phyloP scores from a whole-genome alignment of 805 yeast genomes.

The Cyberlindnera xylosilytica region DNA sequence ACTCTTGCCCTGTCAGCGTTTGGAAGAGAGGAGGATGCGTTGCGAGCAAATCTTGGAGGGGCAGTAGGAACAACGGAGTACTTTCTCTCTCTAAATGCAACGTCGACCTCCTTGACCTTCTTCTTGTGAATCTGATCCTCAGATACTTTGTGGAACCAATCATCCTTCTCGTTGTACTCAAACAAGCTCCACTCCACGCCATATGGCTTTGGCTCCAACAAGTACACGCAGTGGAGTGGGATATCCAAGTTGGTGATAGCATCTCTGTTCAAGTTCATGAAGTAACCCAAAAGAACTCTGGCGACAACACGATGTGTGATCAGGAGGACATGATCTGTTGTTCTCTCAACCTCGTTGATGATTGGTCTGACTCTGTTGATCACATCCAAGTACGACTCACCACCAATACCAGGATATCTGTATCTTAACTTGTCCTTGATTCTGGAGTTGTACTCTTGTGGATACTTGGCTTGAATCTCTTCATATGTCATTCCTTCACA shows the following conservation, averaged over 20 bases:
- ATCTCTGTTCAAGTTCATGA: constrained; percentile 75
- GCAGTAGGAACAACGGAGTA: constrained; percentile 78
- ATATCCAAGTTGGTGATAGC: constrained; percentile 88
- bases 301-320: constrained; percentile 91
- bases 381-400: constrained; percentile 93
- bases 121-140: constrained; percentile 39
- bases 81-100: constrained; percentile 64
- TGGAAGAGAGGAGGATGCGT: constrained; percentile 3
- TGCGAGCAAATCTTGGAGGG: constrained; percentile 37
- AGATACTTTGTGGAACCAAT: constrained; percentile 71
- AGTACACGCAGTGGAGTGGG: constrained; percentile 86
- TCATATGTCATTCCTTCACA: constrained; percentile 92
- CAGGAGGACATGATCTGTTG: constrained; percentile 79
- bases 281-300: constrained; percentile 82
- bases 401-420: constrained; percentile 96
- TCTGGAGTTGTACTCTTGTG: constrained; percentile 77
- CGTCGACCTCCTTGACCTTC: constrained; percentile 66
- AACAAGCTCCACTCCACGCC: constrained; percentile 92
- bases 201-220: constrained; percentile 89
- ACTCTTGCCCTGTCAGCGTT: constrained; percentile 4
- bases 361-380: constrained; percentile 85
- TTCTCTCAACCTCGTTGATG: constrained; percentile 89
- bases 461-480: constrained; percentile 69
- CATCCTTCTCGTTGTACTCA: constrained; percentile 75
- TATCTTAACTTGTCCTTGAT: constrained; percentile 75